Evolutionary conservation across 371 early-diverging fungal species (phyloP), one percentile per base, ranked within the genome.

Genomic region (Nematocida major): DNA sequence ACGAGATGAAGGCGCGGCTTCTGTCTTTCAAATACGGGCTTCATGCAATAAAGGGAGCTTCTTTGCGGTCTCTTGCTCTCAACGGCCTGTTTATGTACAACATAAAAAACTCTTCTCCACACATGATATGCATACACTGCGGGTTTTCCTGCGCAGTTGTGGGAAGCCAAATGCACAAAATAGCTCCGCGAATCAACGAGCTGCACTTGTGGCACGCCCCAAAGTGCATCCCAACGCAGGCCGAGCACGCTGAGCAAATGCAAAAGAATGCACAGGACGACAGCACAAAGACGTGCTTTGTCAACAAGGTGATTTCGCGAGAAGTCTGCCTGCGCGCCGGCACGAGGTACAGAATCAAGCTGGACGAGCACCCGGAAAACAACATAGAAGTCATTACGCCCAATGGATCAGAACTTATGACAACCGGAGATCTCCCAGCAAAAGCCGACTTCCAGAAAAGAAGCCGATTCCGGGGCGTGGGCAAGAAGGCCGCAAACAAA

Each of bases 91-190:
- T 39, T 24, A 26, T 63, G 22, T 73, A 73, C 54, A 47, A 48
- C 43, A 30, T 73, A 51, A 42, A 40, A 13, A 15, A 34, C 13
- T 26, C 39, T 2, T 7, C 9, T 3, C 20, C 20, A 30, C 9
- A 48, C 38, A 11, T 73, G 5, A 63, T 73, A 49, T 73, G 76
- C 76, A 63, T 24, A n/a, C 18, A 30, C 63, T 73, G 76, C 54
- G 76, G 65, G 7, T 63, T 69, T 54, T 7, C 18, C n/a, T 59
- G 36, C 32, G 18, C 13, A 18, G 40, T 65, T 20, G 22, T 26
- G 1, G 34, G 57, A 11, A 18, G 38, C 7, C 15, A 28, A 18
- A 28, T 26, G 34, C 0, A 11, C 36, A 7, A 34, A 15, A 36
- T 38, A 7, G 36, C 34, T 11, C 1, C 2, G 36, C 28, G 57